phyloP scores from a whole-genome alignment of 495 filamentous ascomycete species.

The Chlorociboria aeruginascens region DNA sequence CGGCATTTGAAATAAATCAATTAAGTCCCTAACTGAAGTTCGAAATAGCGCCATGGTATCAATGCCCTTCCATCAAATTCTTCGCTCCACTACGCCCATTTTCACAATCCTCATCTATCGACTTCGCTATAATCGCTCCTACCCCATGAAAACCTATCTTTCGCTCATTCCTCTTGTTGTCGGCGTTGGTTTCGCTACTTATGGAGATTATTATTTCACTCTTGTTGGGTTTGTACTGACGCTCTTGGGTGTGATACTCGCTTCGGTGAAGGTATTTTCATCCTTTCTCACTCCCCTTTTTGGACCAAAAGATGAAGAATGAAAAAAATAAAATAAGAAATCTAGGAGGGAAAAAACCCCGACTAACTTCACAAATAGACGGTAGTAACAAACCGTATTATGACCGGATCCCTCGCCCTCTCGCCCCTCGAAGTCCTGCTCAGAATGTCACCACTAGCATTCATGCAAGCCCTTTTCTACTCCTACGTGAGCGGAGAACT shows the following conservation, averaged over 20 bases:
- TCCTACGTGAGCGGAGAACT: constrained; percentile 38
- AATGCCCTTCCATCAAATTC: constrained; percentile 47
- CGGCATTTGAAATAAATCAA: not conserved
- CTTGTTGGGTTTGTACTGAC: constrained; percentile 39
- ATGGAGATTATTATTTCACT: constrained; percentile 47
- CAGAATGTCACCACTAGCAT: constrained; percentile 43
- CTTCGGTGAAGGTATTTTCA: constrained; percentile 27
- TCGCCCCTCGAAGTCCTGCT: constrained; percentile 40
- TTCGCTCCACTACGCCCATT: constrained; percentile 42
- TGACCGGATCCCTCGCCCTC: constrained; percentile 38
- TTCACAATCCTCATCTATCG: constrained; percentile 45
- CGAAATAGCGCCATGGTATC: constrained; percentile 36
- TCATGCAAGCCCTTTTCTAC: constrained; percentile 35
- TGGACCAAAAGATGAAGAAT: too few species aligned
- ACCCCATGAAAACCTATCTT: constrained; percentile 37
- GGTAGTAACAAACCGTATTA: constrained; percentile 42
- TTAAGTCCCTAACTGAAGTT: not conserved
- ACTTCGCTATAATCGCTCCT: constrained; percentile 32
- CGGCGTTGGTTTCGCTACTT: constrained; percentile 42
- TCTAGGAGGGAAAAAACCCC: too few species aligned
- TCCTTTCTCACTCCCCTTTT: too few species aligned
- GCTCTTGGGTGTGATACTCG: constrained; percentile 39
- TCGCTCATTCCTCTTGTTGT: constrained; percentile 43
- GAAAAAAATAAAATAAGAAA: too few species aligned
- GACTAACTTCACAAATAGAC: constrained; percentile 24